Evolutionary conservation across 106 monocot species (phyloP).

Genomic region (Dendrobium nobile): DNA sequence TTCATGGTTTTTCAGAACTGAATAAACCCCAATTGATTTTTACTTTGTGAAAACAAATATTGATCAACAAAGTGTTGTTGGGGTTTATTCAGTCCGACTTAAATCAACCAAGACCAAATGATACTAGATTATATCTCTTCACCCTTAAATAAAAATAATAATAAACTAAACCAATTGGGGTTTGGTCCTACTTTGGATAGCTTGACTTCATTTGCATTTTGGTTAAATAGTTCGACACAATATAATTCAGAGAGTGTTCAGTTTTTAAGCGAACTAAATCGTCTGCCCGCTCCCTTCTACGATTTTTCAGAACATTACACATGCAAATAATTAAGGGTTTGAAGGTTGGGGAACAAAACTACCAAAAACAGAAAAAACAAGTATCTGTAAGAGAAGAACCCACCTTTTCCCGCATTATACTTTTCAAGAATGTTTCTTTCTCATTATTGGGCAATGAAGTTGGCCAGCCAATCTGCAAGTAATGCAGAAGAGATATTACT

Average conservation of each 20-base stretch:
- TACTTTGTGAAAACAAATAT: not conserved
- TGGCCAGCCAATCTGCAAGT: conserved; percentile 75
- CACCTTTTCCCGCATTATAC: conserved; percentile 57
- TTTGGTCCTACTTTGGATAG: not conserved
- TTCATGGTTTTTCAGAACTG: not conserved
- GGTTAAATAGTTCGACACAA: no score
- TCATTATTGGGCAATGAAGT: conserved; percentile 65
- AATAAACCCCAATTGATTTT: no score
- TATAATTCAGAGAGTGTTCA: no score
- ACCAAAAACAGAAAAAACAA: not conserved
- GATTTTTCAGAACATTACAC: not conserved
- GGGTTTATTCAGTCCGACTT: not conserved
- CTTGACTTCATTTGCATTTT: not conserved
- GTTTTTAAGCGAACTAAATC: no score
- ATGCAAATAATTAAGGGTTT: not conserved
- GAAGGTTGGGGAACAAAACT: not conserved
- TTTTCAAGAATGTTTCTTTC: conserved; percentile 63
- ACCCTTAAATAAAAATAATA: no score
- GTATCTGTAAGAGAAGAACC: not conserved
- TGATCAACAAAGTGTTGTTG: not conserved
- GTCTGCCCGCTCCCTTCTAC: no score
- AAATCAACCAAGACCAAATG: not conserved
- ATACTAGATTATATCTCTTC: no score
- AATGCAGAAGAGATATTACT: not conserved
- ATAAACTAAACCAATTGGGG: no score